Conservation (phyloP, 2,329 filamentous ascomycete genomes). For the Phyllosticta citrichinensis region DNA sequence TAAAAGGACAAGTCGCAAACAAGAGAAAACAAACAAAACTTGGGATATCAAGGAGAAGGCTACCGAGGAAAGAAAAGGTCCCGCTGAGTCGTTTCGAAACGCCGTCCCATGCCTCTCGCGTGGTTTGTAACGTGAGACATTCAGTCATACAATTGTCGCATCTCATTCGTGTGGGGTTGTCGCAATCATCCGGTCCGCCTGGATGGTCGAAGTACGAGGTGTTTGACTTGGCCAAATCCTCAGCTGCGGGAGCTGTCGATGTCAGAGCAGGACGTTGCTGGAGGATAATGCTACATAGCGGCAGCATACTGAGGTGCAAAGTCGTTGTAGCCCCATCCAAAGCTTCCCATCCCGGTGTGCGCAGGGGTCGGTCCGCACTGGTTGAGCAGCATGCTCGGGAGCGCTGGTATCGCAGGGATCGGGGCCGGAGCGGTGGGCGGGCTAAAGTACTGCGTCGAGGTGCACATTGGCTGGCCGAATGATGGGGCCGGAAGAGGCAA, state of each 20-base stretch:
- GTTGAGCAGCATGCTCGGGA: constrained; percentile 80
- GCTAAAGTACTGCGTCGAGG: constrained; percentile 66
- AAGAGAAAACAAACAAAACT: constrained; percentile 25
- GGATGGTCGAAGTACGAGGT: constrained; percentile 11
- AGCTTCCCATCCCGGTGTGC: constrained; percentile 57
- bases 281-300: constrained; percentile 66
- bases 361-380: constrained; percentile 62
- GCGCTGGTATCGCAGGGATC: constrained; percentile 59
- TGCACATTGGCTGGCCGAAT: constrained; percentile 68
- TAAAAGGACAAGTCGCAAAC: constrained; percentile 29
- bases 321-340: constrained; percentile 73
- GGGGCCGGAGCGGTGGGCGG: constrained; percentile 64
- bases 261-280: constrained; percentile 30
- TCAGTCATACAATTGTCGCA: constrained; percentile 32
- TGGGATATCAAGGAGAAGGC: constrained; percentile 32
- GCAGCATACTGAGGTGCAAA: constrained; percentile 62
- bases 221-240: constrained; percentile 31
- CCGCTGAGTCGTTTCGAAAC: constrained; percentile 40
- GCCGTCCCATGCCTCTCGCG: constrained; percentile 42
- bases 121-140: constrained; percentile 31
- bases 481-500: constrained; percentile 70
- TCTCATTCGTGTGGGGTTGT: constrained; percentile 24
- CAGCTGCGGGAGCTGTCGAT: constrained; percentile 16
- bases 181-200: constrained; percentile 30
- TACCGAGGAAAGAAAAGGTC: constrained; percentile 29